Evolutionary conservation across 345 rosid species (phyloP).

Genomic region (Eucalyptus sp.): DNA sequence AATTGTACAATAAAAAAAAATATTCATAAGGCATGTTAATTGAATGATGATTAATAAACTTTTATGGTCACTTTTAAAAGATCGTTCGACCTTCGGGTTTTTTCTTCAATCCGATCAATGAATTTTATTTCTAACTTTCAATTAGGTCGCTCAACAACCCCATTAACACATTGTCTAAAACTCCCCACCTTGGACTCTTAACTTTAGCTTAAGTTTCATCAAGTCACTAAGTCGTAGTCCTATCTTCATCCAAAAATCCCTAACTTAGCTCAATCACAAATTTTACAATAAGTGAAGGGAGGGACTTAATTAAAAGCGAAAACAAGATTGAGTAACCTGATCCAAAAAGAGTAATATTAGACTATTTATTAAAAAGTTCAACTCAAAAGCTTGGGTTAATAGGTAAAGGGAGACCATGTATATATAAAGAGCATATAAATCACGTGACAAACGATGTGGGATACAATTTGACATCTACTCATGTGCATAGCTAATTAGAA

Average conservation of each 20-base stretch:
- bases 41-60: background rate
- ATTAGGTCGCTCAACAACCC: background rate
- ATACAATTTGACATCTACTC: too few relatives aligned
- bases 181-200: background rate
- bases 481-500: too few relatives aligned
- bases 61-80: background rate
- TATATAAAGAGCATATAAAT: too few relatives aligned
- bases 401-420: rapidly evolving
- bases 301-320: background rate
- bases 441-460: too few relatives aligned
- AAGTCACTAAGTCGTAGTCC: background rate
- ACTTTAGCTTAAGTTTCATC: background rate
- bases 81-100: rapidly evolving
- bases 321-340: background rate
- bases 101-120: background rate
- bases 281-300: background rate
- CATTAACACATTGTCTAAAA: background rate
- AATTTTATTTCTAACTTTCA: background rate
- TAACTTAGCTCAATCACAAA: background rate
- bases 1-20: rapidly evolving
- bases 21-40: background rate
- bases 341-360: background rate
- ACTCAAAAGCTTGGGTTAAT: too few relatives aligned
- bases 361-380: too few relatives aligned
- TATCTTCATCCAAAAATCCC: background rate